These are phyloP conservation scores for Aspergillus pseudoglaucus DNA, from an alignment of 2,329 filamentous ascomycete species.

Conservation along the genomic window DNA sequence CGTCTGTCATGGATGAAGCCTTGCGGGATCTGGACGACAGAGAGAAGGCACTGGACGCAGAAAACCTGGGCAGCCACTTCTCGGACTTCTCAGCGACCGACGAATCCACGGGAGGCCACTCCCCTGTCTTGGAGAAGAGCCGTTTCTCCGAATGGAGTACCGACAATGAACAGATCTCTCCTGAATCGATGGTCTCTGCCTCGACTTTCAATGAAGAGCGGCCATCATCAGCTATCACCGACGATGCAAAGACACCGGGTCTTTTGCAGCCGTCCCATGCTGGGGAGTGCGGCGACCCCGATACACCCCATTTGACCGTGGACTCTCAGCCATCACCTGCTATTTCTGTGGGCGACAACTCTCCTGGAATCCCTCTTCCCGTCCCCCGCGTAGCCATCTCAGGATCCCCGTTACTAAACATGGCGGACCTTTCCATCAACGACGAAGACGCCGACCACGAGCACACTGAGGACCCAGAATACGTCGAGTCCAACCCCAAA, in stretches of 20 bases:
- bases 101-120: slow-evolving; percentile 23
- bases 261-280: neutral
- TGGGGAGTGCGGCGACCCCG: slow-evolving; percentile 20
- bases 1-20: slow-evolving; percentile 39
- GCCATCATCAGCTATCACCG: slow-evolving; percentile 11
- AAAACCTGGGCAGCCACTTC: slow-evolving; percentile 36
- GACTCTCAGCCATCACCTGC: slow-evolving; percentile 24
- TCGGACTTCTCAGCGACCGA: slow-evolving; percentile 34
- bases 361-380: slow-evolving; percentile 18
- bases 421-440: slow-evolving; percentile 29
- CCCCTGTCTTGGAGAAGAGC: slow-evolving; percentile 24
- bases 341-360: slow-evolving; percentile 21
- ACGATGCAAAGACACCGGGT: slow-evolving; percentile 2
- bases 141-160: slow-evolving; percentile 38
- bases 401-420: slow-evolving; percentile 20
- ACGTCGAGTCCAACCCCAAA: slow-evolving; percentile 30
- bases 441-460: slow-evolving; percentile 16
- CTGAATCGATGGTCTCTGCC: slow-evolving; percentile 31
- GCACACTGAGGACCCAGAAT: neutral
- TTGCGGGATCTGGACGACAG: slow-evolving; percentile 28
- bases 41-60: slow-evolving; percentile 25
- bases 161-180: slow-evolving; percentile 29
- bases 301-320: slow-evolving; percentile 31
- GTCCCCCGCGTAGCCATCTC: slow-evolving; percentile 21
- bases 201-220: slow-evolving; percentile 25